Evolutionary conservation across 192 early-diverging fungal genomes (phyloP), one percentile per base, ranked within the genome.

Genomic region (Entrophospora sp.): DNA sequence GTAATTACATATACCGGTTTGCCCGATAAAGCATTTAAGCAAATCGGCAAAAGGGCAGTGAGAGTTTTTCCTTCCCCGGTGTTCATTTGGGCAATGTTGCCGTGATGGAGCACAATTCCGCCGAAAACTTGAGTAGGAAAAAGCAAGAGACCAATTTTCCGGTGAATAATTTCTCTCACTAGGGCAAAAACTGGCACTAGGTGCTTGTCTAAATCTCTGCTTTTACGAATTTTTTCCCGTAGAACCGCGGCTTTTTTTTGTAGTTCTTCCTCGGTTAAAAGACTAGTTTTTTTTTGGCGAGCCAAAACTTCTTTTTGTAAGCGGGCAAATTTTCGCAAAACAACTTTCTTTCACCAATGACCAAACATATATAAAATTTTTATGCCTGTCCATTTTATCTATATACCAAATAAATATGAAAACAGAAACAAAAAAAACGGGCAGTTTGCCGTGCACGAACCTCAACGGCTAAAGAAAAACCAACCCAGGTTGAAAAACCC

Each of bases 61-160:
- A 49, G 48, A n/a, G 48, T 49, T 49, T 49, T 49, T 49, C 48
- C 48, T 49, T 49, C 48, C 12, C 48, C 48, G 6, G 48, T 49
- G 18, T 49, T 49, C 48, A 49, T 49, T 49, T 49, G 48, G 48
- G 48, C 48, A 49, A 49, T 49, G 18, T 49, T 49, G 7, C 48
- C 48, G 18, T 49, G 18, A 49, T 49, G 48, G 5, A 49, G 18
- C 5, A 22, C 48, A 10, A 49, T 49, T 49, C 48, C 48, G 5
- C 48, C 48, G 20, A 49, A 49, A 10, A 49, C 18, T 49, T 49
- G 48, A 24, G 48, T 49, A 6, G 48, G 48, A 22, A 49, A 49
- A 9, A 49, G 48, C 48, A 49, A 49, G 18, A 49, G 48, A 9
- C 48, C 48, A 14, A n/a, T 49, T 49, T 49, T 49, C 6, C 48